These are phyloP conservation scores for Linum tenue DNA, from an alignment of 345 rosid genomes.

Conservation along the genomic window DNA sequence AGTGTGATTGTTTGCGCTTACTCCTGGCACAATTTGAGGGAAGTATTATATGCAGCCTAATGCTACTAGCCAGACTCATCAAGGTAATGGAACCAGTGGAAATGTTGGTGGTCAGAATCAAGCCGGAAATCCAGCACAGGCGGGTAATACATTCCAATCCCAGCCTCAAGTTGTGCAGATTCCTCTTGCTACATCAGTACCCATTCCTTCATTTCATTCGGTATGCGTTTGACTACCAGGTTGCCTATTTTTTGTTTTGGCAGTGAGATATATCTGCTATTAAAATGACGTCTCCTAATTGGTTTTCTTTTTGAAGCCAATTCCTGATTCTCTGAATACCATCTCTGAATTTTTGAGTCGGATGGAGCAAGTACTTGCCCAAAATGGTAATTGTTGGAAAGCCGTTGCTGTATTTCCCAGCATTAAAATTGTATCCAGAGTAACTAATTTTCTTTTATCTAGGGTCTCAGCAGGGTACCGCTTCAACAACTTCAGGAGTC, in stretches of 20 bases:
- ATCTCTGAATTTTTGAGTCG: constrained; percentile 58
- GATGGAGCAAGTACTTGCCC: constrained; percentile 64
- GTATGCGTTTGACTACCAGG: constrained; percentile 21
- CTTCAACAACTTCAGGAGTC: constrained; percentile 30
- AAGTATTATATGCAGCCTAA: constrained; percentile 34
- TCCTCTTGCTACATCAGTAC: constrained; percentile 46
- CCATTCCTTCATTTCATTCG: constrained; percentile 55
- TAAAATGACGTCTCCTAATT: background rate
- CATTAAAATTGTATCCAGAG: constrained; percentile 6
- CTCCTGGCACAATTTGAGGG: background rate
- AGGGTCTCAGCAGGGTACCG: constrained; percentile 46
- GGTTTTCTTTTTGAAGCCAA: constrained; percentile 48
- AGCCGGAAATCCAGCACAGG: constrained; percentile 38
- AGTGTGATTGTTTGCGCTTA: background rate
- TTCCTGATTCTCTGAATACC: constrained; percentile 73
- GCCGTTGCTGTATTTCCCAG: constrained; percentile 2
- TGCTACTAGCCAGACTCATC: constrained; percentile 37
- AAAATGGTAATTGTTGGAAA: constrained; percentile 41
- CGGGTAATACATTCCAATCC: constrained; percentile 43
- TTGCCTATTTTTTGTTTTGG: constrained; percentile 3
- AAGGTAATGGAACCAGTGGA: constrained; percentile 42
- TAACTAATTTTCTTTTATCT: constrained; percentile 24
- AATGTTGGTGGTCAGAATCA: constrained; percentile 38
- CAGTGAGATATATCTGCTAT: background rate
- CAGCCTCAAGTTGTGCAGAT: constrained; percentile 55